Evolutionary conservation across 495 filamentous ascomycete species (phyloP).

Genomic region (Apiosordaria backusii): DNA sequence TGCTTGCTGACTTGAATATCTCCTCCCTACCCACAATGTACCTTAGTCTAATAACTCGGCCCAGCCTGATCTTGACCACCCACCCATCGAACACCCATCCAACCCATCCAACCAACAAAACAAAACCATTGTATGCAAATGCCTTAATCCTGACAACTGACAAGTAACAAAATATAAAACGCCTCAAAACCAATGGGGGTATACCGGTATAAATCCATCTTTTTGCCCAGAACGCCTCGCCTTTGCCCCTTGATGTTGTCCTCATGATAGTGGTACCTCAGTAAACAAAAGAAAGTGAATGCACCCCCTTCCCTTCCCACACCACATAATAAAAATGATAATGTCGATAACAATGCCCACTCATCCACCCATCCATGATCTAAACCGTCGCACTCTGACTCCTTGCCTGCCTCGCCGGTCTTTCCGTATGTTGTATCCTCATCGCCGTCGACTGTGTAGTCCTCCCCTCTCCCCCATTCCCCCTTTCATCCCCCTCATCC

Average conservation of each 20-base stretch:
- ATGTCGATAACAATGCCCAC: background rate
- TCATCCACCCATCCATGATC: background rate
- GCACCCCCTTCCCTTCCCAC: too few species aligned
- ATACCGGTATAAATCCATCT: background rate
- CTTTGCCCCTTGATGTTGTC: too few species aligned
- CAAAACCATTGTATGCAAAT: background rate
- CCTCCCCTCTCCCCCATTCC: too few species aligned
- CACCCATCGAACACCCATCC: slow-evolving; percentile 6
- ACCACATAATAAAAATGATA: background rate
- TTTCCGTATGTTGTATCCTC: background rate
- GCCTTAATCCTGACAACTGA: background rate
- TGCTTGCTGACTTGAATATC: too few species aligned
- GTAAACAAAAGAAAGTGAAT: too few species aligned
- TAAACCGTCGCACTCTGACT: background rate
- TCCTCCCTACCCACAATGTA: too few species aligned
- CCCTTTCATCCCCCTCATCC: background rate
- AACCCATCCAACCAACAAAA: background rate
- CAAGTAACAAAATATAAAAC: background rate
- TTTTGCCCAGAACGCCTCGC: background rate
- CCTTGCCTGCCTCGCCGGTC: background rate
- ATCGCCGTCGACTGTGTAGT: background rate
- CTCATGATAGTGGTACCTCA: too few species aligned
- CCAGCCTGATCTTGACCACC: background rate
- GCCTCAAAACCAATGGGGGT: background rate
- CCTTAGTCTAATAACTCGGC: too few species aligned